Evolutionary conservation across 371 early-diverging fungal genomes (phyloP), one percentile per base, ranked within the genome.

Genomic region (Mortierella sp.): DNA sequence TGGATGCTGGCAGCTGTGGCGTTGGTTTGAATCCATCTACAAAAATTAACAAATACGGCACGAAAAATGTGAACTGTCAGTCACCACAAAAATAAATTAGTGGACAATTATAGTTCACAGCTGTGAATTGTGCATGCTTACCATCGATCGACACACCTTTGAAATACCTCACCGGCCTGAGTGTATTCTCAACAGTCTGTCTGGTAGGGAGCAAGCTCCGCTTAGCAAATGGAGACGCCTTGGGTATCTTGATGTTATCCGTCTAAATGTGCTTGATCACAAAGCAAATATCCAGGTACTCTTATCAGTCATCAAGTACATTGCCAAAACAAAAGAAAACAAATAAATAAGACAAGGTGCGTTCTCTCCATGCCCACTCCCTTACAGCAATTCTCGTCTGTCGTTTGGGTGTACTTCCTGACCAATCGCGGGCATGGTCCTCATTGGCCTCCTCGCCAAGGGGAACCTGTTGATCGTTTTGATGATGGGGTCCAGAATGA

Each of bases 91-190:
- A 44, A n/a, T 38, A 38, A 26, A 24, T 48, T 58, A 47, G 47
- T 28, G 7, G 9, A 5, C 21, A 8, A 50, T 50, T 50, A 50
- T 1, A 3, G 16, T 16, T 11, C 50, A 14, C 10, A 3, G 0
- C 26, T 16, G 28, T 16, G 21, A 38, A 5, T 11, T 7, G 34
- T 34, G 1, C 45, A 54, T 6, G 24, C 50, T 68, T 74, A 84
- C 84, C 80, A 42, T 84, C 78, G 14, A 70, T 80, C 8, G 80
- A 78, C 4, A 75, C 60, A 31, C 60, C 52, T 42, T 63, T 71
- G 31, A 42, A 3, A 19, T 38, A 63, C 68, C 71, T 60, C 21
- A 14, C 47, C 8, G 13, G 70, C 31, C 73, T 74, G 3, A 76
- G 28, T 42, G 47, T 13, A 8, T 70, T 45, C 2, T 74, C 76